Percentiles rank a stretch among this genome's conserved stretches.
Conservation (phyloP, 2,329 filamentous ascomycete genomes). For the Lachnellula hyalina region DNA sequence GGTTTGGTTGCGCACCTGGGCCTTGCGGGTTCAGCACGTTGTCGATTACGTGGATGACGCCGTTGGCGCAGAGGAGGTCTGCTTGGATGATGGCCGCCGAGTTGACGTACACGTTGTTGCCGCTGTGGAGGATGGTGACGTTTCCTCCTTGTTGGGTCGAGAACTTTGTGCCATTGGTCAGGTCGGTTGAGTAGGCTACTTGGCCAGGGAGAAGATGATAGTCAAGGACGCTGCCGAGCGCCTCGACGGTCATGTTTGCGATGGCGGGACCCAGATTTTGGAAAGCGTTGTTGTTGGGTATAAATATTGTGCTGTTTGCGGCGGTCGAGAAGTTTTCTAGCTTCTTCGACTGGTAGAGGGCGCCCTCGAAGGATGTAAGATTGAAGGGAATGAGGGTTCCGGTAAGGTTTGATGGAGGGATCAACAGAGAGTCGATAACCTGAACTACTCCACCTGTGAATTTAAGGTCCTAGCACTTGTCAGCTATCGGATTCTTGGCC, state of each 20-base stretch:
- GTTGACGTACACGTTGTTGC: slow-evolving; percentile 36
- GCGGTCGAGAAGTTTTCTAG: slow-evolving; percentile 34
- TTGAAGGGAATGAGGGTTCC: slow-evolving; percentile 34
- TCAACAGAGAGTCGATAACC: slow-evolving; percentile 46
- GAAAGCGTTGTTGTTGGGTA: slow-evolving; percentile 33
- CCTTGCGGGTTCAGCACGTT: slow-evolving; percentile 43
- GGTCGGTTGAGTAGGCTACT: slow-evolving; percentile 29
- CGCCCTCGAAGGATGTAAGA: slow-evolving; percentile 34
- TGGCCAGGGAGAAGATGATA: slow-evolving; percentile 32
- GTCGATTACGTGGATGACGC: slow-evolving; percentile 33
- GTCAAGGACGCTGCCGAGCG: slow-evolving; percentile 30
- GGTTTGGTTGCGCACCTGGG: slow-evolving; percentile 33
- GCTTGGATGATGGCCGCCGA: slow-evolving; percentile 33
- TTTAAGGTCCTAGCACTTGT: slow-evolving; percentile 36
- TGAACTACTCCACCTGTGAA: slow-evolving; percentile 48
- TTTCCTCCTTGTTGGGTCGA: slow-evolving; percentile 28
- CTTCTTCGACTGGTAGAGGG: slow-evolving; percentile 30
- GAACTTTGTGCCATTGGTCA: slow-evolving; percentile 29
- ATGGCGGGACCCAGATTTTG: slow-evolving; percentile 33
- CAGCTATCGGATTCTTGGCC: neutral
- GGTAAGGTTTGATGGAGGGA: slow-evolving; percentile 40
- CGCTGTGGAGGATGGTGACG: slow-evolving; percentile 33
- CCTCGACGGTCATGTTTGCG: slow-evolving; percentile 23
- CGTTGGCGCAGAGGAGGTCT: slow-evolving; percentile 31
- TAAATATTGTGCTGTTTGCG: slow-evolving; percentile 47